Conservation (phyloP, 306 rosid genomes). For the Quercus rubra region DNA sequence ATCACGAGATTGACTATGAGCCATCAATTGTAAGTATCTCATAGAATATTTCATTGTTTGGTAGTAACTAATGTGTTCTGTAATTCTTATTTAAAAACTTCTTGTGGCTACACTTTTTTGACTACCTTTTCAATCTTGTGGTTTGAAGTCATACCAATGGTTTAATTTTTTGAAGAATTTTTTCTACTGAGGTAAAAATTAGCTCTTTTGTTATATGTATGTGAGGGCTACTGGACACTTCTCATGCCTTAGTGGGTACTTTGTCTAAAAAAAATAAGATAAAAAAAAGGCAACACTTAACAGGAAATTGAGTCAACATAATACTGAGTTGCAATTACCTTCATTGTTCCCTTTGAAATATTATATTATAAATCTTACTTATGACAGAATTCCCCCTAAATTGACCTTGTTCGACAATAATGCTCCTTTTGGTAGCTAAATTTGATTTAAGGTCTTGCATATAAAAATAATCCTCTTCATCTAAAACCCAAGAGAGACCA, state of each 20-base stretch:
- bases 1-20: slow-evolving; percentile 76
- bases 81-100: neutral
- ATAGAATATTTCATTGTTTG: neutral
- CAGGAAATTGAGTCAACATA: neutral
- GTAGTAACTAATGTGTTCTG: neutral
- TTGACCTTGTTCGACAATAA: too few relatives aligned
- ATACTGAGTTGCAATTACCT: neutral
- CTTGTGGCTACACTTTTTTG: neutral
- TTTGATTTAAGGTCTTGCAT: neutral
- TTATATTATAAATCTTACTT: neutral
- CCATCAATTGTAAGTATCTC: slow-evolving; percentile 64
- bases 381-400: neutral
- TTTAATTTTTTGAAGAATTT: neutral
- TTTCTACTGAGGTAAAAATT: neutral
- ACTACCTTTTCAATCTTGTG: neutral
- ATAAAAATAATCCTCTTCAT: neutral
- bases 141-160: neutral
- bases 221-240: neutral
- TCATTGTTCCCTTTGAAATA: neutral
- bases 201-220: neutral
- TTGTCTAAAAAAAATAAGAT: too few relatives aligned
- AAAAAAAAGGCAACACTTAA: neutral
- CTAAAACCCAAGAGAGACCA: neutral
- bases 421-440: neutral
- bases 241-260: neutral